Evolutionary conservation across 176 grass and related monocot genomes (phyloP), one percentile per base, ranked within the genome.

Genomic region (Juncus inflexus): DNA sequence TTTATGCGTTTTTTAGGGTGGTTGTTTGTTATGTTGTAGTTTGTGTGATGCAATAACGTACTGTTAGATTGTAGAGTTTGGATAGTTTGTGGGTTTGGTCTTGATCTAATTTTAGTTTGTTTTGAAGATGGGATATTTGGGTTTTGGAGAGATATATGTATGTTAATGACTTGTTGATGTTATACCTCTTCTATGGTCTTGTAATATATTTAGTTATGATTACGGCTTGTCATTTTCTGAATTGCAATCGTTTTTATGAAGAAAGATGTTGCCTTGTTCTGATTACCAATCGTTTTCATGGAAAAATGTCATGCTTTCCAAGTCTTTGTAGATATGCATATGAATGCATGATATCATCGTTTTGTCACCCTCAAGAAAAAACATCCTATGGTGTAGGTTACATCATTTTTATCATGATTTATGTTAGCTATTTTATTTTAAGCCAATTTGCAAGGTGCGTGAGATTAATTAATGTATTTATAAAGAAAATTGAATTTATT

Each of bases 31-130:
- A 52, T 28, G 35, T 11, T 43, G 64, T 10, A 70, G 12, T 39
- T 64, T 7, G 47, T 19, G 35, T 58, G 38, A 74, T 28, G 3
- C 15, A 5, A 40, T 66, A 51, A 47, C 66, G 74, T 11, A 10
- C 14, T 15, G 74, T 42, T 70, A 54, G 60, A 61, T 58, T 40
- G 40, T 75, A 76, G 65, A 54, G 80, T 71, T 70, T 42, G 57
- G 28, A 52, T 71, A 57, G 65, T 37, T 7, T 12, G 14, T 19
- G 7, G 4, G 39, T 15, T 71, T 16, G 6, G 67, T 12, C 56
- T 37, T 58, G 19, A 40, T 58, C 52, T 70, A 58, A 42, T 70
- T 58, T 70, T 58, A 43, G 67, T 70, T 41, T 58, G 52, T 14
- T 58, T 47, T 70, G 53, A 42, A 70, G 51, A 39, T 58, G 6